Base-by-base conservation (phyloP, 345 rosid species). In the Ceriops zippeliana region DNA sequence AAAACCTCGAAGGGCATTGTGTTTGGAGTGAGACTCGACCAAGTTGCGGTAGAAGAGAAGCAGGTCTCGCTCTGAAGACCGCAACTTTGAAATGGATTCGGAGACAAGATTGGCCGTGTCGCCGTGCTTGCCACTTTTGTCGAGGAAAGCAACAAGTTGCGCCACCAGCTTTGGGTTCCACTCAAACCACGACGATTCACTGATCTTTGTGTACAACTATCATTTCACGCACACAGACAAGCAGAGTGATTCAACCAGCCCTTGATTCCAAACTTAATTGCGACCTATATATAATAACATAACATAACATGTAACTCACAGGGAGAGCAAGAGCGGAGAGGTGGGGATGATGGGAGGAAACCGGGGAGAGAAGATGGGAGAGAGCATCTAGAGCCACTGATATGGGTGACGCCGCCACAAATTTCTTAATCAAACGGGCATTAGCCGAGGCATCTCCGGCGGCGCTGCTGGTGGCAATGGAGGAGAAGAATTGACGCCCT, bases 121-220 rank as follows among this genome's bases (percentile, higher is more conserved):
- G 0, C n/a, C 52, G 31, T 69, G 34, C 15, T 53, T 70, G 66
- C 88, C 92, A 70, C 74, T 92, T 58, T 78, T 89, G 65, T 83
- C 82, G 22, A 93, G 86, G 49, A 77, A 68, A n/a, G 93, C 87
- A 26, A 78, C 70, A 63, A 93, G 80, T 10, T 87, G 78, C 3
- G 98, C 92, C 15, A 82, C 84, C 62, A 93, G 77, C 85, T 87
- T 89, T 0, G 93, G 82, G 63, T 93, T 87, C 98, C 98, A 93
- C 62, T 79, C 69, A 67, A 86, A 90, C 98, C 98, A 93, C 0
- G 89, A 65, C 20, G 92, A 80, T 80, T 90, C 78, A 57, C 72
- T 78, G 15, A 93, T 86, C 71, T 77, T 87, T 28, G 70, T 67
- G 65, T 90, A 93, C 61, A 93, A 73, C 89, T 86, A 83, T 69